Conservation (phyloP, 2,329 filamentous ascomycete species). For the Hypoxylon rubiginosum region DNA sequence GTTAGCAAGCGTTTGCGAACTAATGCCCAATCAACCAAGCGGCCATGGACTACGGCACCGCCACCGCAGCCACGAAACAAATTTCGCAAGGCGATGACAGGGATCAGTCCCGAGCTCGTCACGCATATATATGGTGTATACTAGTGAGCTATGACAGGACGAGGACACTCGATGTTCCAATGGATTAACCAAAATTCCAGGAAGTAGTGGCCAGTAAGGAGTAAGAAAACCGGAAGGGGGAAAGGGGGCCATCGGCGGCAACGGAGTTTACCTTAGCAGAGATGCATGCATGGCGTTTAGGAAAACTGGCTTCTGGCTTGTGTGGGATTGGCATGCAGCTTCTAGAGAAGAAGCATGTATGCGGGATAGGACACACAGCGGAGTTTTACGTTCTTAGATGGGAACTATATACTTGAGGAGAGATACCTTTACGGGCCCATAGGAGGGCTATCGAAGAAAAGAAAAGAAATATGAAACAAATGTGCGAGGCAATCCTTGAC, state of each 20-base stretch:
- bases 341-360: conserved; percentile 29
- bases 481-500: conserved; percentile 35
- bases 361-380: conserved; percentile 37
- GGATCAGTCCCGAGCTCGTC: conserved; percentile 9
- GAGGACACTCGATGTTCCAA: conserved; percentile 5
- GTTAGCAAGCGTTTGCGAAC: conserved; percentile 17
- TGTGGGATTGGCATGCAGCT: conserved; percentile 30
- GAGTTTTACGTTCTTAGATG: conserved; percentile 38
- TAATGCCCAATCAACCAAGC: conserved; percentile 11
- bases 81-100: conserved; percentile 13
- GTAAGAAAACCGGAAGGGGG: conserved; percentile 18
- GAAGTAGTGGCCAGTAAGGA: conserved; percentile 2
- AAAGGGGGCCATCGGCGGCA: conserved; percentile 20
- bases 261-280: conserved; percentile 36
- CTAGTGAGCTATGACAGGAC: conserved; percentile 20
- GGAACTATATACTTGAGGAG: conserved; percentile 34
- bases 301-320: conserved; percentile 34
- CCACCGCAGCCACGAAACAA: conserved; percentile 9
- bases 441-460: conserved; percentile 22
- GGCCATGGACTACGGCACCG: neutral
- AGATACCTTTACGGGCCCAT: conserved; percentile 34
- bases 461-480: conserved; percentile 14
- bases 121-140: conserved; percentile 39
- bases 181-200: conserved; percentile 23
- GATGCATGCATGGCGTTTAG: conserved; percentile 50